These are phyloP conservation scores for Capronia americana DNA, from an alignment of 2,329 filamentous ascomycete species.

Conservation along the genomic window DNA sequence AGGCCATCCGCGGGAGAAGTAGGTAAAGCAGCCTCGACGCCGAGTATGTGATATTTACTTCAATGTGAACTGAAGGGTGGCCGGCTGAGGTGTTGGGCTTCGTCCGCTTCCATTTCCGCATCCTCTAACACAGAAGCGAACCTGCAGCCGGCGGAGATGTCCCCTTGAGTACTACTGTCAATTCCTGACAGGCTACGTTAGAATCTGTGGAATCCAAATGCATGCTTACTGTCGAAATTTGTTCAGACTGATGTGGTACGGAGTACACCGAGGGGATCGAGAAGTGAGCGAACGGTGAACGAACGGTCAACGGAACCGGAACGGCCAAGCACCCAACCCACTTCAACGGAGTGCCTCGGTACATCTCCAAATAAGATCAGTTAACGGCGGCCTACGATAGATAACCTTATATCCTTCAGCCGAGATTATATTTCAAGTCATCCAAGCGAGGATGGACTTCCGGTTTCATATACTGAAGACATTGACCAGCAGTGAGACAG, in stretches of 20 bases:
- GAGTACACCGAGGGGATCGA: background rate
- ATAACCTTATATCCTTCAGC: background rate
- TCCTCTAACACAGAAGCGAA: too few relatives aligned
- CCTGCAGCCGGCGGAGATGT: too few relatives aligned
- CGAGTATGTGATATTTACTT: background rate
- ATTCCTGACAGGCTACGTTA: background rate
- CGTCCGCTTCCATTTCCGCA: too few relatives aligned
- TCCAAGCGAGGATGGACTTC: background rate
- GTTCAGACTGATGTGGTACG: background rate
- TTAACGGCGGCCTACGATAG: background rate
- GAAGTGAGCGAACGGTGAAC: background rate
- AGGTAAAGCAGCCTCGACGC: background rate
- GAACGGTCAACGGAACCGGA: background rate
- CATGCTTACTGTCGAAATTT: too few relatives aligned
- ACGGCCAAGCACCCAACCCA: background rate
- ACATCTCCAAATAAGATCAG: background rate
- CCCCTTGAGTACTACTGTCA: background rate
- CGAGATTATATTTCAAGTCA: background rate
- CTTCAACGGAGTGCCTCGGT: background rate
- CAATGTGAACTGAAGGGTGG: background rate
- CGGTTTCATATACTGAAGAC: background rate
- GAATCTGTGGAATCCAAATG: background rate
- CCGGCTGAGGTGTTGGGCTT: background rate
- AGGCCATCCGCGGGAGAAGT: constrained; percentile 25
- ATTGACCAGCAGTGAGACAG: background rate